These are phyloP conservation scores for Zygosaccharomyces sapae DNA, from an alignment of 1,139 yeast genomes.

Conservation along the genomic window DNA sequence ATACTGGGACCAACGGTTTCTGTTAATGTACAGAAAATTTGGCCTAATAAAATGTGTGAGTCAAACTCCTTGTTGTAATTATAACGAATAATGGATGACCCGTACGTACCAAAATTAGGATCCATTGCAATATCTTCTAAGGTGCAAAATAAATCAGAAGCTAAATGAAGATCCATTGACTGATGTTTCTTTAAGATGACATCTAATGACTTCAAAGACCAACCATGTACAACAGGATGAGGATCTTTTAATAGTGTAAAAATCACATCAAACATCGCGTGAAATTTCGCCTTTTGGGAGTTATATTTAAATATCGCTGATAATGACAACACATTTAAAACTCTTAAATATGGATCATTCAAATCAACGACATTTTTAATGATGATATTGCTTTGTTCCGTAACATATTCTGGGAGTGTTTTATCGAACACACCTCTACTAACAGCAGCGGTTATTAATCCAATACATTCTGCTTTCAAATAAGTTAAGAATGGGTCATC, in stretches of 20 bases:
- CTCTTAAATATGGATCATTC: slow-evolving; percentile 61
- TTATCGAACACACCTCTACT: slow-evolving; percentile 30
- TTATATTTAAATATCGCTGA: slow-evolving; percentile 54
- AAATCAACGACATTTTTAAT: slow-evolving; percentile 60
- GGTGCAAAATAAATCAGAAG: slow-evolving; percentile 45
- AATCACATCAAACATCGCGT: slow-evolving; percentile 52
- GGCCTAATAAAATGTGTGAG: slow-evolving; percentile 40
- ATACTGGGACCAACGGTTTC: slow-evolving; percentile 51
- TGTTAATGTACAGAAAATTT: slow-evolving; percentile 42
- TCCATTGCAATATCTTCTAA: slow-evolving; percentile 46
- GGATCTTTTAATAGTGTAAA: slow-evolving; percentile 69
- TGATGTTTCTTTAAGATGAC: slow-evolving; percentile 55
- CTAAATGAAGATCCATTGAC: slow-evolving; percentile 42
- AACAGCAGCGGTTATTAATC: slow-evolving; percentile 46
- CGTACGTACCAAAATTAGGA: slow-evolving; percentile 53
- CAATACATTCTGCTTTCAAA: slow-evolving; percentile 64
- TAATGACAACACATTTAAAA: slow-evolving; percentile 57
- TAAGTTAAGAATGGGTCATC: slow-evolving; percentile 40
- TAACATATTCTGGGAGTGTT: slow-evolving; percentile 24
- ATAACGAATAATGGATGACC: slow-evolving; percentile 42
- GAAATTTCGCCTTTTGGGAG: slow-evolving; percentile 42
- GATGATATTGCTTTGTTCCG: slow-evolving; percentile 50
- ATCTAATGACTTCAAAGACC: slow-evolving; percentile 59
- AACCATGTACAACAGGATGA: slow-evolving; percentile 75
- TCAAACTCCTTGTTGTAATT: slow-evolving; percentile 46